Evolutionary conservation across 441 rosid species (phyloP).

Genomic region (Theobroma grandiflorum): DNA sequence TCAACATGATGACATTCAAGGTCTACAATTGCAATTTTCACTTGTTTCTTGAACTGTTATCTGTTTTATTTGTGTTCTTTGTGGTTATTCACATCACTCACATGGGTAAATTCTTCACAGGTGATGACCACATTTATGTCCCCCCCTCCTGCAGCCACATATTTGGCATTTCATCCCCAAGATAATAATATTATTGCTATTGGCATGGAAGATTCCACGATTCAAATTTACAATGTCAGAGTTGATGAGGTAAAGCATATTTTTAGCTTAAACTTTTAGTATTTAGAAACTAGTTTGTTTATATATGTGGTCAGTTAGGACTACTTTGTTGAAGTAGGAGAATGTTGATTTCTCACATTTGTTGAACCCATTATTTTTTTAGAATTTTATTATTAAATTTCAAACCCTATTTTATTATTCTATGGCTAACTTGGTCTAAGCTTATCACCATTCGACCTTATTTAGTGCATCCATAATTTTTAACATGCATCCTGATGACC

Average conservation of each 20-base stretch:
- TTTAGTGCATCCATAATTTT: background rate
- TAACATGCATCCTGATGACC: background rate
- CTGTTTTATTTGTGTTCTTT: background rate
- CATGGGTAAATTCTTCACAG: constrained; percentile 40
- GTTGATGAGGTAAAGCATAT: constrained; percentile 74
- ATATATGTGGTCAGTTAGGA: background rate
- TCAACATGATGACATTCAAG: constrained; percentile 71
- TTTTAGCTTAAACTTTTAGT: background rate
- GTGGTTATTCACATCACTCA: constrained; percentile 16
- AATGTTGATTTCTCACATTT: background rate
- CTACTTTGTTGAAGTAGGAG: background rate
- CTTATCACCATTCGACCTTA: background rate
- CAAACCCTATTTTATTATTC: background rate
- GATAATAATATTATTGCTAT: constrained; percentile 90
- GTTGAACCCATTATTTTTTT: background rate
- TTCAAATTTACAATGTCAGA: constrained; percentile 84
- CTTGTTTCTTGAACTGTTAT: background rate
- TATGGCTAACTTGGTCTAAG: background rate
- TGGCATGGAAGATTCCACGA: constrained; percentile 88
- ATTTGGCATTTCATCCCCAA: constrained; percentile 86
- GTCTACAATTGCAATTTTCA: constrained; percentile 37
- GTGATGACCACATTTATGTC: constrained; percentile 89
- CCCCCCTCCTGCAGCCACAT: constrained; percentile 86
- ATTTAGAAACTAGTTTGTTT: background rate
- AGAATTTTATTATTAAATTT: background rate